A percentile compares a stretch with the other conserved stretches of the same genome.
Evolutionary conservation across 2,329 filamentous ascomycete species (phyloP).

Genomic region (Gaeumannomyces tritici): DNA sequence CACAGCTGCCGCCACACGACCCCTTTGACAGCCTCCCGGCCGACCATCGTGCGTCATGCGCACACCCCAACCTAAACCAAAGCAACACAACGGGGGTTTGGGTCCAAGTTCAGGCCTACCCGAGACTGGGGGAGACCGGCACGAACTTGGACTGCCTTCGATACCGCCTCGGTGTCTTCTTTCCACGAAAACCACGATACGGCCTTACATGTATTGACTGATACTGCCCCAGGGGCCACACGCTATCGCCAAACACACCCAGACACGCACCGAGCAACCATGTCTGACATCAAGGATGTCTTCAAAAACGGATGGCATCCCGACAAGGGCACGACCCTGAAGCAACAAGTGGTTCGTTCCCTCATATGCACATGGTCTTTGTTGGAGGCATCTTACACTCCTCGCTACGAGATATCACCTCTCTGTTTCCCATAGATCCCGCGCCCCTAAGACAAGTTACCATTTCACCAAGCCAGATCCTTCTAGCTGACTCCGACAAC

Average conservation of each 20-base stretch:
- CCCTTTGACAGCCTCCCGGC: neutral
- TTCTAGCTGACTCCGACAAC: slow-evolving; percentile 4
- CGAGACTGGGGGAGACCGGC: neutral
- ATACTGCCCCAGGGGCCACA: neutral
- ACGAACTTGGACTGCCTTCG: neutral
- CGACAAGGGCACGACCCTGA: slow-evolving; percentile 33
- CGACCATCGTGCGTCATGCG: neutral
- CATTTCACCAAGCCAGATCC: neutral
- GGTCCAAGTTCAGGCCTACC: neutral
- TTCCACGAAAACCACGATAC: neutral
- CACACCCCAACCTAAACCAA: neutral
- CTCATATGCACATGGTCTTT: neutral
- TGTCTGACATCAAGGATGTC: slow-evolving; percentile 23
- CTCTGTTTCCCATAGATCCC: neutral
- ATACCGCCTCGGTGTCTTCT: neutral
- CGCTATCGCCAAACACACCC: neutral
- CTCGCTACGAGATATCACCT: neutral
- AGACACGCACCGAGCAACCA: neutral
- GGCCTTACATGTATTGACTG: neutral
- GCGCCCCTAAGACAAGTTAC: too few relatives aligned
- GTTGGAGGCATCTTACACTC: neutral
- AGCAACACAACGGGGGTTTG: neutral
- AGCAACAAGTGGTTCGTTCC: slow-evolving; percentile 35
- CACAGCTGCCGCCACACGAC: neutral
- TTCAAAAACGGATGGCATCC: slow-evolving; percentile 44